A percentile compares a stretch with the other conserved stretches of the same genome.
These are phyloP conservation scores for Chlamydomonas asymmetrica DNA, from an alignment of 139 green algal genomes.

Conservation along the genomic window DNA sequence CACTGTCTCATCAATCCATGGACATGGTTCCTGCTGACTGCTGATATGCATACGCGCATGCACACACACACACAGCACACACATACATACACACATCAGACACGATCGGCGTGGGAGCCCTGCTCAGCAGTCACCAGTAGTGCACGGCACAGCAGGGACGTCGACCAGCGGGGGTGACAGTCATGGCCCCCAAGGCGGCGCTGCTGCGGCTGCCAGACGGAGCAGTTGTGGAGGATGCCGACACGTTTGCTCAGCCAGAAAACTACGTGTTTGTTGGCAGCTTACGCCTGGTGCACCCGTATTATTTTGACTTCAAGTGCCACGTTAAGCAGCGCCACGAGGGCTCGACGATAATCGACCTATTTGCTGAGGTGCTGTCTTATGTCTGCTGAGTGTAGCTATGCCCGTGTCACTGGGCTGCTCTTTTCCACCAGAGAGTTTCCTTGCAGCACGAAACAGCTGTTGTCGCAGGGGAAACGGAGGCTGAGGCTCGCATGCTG, in stretches of 20 bases:
- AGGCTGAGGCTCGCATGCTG: background rate
- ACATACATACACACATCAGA: background rate
- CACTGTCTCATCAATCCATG: no score
- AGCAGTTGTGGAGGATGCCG: constrained; percentile 7
- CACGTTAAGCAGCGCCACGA: constrained; percentile 71
- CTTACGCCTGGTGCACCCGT: constrained; percentile 58
- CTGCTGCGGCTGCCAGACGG: background rate
- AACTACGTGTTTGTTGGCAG: constrained; percentile 32
- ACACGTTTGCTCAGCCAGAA: background rate
- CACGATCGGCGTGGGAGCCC: background rate
- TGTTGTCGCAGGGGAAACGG: background rate
- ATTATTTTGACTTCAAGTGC: constrained; percentile 86
- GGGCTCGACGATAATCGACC: constrained; percentile 67
- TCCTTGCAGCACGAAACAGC: background rate
- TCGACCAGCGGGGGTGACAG: background rate
- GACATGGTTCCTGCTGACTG: no score
- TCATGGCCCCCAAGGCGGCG: background rate
- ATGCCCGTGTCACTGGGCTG: background rate
- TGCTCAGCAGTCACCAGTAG: background rate
- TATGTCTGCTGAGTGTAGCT: background rate
- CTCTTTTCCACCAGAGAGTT: background rate
- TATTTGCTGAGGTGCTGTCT: constrained; percentile 60
- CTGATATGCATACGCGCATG: background rate
- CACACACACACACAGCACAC: background rate
- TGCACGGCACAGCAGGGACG: background rate